Conservation (phyloP, 306 rosid genomes). For the Lotus japonicus region DNA sequence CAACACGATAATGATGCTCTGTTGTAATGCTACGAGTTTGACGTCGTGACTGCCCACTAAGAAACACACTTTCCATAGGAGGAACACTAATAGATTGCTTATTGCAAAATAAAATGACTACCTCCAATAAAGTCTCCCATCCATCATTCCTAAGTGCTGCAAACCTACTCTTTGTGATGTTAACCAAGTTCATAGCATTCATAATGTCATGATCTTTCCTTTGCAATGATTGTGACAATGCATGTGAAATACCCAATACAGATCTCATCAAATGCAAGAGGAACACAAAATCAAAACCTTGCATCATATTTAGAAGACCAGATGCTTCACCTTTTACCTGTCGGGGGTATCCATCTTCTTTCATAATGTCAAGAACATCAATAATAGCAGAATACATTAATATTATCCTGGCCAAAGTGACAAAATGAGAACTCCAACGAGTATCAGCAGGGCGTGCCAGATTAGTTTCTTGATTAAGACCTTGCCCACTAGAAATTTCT, state of each 20-base stretch:
- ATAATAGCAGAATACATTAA: too few species aligned
- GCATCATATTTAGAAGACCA: too few species aligned
- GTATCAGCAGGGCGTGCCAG: too few species aligned
- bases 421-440: not conserved
- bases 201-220: not conserved
- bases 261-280: too few species aligned
- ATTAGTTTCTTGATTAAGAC: too few species aligned
- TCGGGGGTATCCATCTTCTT: not conserved
- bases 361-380: not conserved
- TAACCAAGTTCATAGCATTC: not conserved
- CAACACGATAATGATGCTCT: not conserved
- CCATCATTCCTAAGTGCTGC: not conserved
- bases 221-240: not conserved
- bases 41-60: not conserved
- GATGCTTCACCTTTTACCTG: not conserved
- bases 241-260: too few species aligned
- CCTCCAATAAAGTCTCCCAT: not conserved
- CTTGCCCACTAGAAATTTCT: too few species aligned
- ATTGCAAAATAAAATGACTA: too few species aligned
- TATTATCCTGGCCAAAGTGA: not conserved
- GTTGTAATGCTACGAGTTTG: not conserved
- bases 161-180: not conserved
- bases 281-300: too few species aligned
- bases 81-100: too few species aligned
- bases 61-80: not conserved